Evolutionary conservation across 192 early-diverging fungal species (phyloP).

Genomic region (Chytriomyces sp.): DNA sequence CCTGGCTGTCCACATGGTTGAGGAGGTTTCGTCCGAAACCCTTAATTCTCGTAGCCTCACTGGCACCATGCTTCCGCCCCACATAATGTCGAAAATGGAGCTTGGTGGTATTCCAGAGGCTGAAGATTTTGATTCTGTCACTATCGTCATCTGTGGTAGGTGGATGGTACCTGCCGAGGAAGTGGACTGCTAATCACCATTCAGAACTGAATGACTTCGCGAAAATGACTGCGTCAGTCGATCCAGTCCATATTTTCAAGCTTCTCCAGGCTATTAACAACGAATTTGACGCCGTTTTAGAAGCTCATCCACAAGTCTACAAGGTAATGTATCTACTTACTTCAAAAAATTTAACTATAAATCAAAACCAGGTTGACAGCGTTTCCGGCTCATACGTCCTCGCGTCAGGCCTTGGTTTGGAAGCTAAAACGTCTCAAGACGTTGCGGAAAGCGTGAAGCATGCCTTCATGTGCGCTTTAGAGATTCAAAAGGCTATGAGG

Average conservation of each 20-base stretch:
- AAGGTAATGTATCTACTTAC: background rate
- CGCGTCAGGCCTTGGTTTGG: conserved; percentile 19
- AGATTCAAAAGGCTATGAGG: conserved; percentile 7
- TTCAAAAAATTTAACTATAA: background rate
- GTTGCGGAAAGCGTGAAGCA: conserved; percentile 13
- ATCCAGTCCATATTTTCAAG: conserved; percentile 20
- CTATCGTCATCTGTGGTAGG: no score
- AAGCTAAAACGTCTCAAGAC: background rate
- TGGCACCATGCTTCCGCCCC: conserved; percentile 25
- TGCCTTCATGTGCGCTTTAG: conserved; percentile 9
- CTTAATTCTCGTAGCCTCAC: conserved; percentile 3
- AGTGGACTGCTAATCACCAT: background rate
- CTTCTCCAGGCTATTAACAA: conserved; percentile 19
- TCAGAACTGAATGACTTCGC: conserved; percentile 23
- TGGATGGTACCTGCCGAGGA: background rate
- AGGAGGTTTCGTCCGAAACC: conserved; percentile 3
- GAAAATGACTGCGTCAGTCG: background rate
- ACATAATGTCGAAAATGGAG: conserved; percentile 24
- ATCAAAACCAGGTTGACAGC: conserved; percentile 5
- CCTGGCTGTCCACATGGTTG: conserved; percentile 20
- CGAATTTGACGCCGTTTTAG: conserved; percentile 25
- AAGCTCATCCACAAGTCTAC: conserved; percentile 14
- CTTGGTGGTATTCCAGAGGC: no score
- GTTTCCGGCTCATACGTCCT: conserved; percentile 32
- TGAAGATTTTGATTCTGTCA: no score